Evolutionary conservation across 169 alveolate genomes (phyloP), one percentile per base, ranked within the genome.

Genomic region (Cryptosporidium muris): DNA sequence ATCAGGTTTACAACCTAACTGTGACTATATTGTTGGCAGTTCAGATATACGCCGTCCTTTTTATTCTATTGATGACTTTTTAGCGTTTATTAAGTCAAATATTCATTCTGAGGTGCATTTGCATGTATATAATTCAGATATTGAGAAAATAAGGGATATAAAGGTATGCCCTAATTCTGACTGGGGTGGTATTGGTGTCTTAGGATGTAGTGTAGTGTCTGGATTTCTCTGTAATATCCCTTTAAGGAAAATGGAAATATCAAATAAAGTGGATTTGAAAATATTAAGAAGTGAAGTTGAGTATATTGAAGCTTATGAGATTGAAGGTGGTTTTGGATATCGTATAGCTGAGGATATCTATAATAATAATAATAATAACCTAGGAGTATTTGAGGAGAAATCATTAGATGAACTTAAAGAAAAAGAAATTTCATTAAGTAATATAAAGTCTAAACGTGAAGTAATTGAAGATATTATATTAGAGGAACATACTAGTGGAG

Each of bases 171-270:
- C 85, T 7, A 25, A 74, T 16, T 74, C 85, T 2, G n/a, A 8
- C 25, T 74, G 85, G 85, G 85, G 85, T 38, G 85, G 85, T 6
- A 74, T 36, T 43, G 85, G 85, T 34, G n/a, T 74, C 25, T 34
- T 74, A 12, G 85, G 85, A n/a, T 74, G 85, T 36, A 68, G 60
- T 49, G 60, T 74, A 45, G 74, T 68, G n/a, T 66, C 85, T 12
- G 85, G 85, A 1, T 68, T 68, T 11, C 34, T 74, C 3, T 56
- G 43, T 36, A 68, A 74, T 37, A 74, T 74, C 48, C 85, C 85
- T 1, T 43, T 74, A 3, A 74, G 85, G 47, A 62, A 58, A 74
- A 74, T 58, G 36, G 63, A 74, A 9, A 51, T n/a, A 12, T 37
- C 68, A 5, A 60, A 60, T 60, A 36, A 34, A 60, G 3, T 16